Base-by-base conservation (phyloP, 164 flowering plant species). In the Nelumbo lutea region DNA sequence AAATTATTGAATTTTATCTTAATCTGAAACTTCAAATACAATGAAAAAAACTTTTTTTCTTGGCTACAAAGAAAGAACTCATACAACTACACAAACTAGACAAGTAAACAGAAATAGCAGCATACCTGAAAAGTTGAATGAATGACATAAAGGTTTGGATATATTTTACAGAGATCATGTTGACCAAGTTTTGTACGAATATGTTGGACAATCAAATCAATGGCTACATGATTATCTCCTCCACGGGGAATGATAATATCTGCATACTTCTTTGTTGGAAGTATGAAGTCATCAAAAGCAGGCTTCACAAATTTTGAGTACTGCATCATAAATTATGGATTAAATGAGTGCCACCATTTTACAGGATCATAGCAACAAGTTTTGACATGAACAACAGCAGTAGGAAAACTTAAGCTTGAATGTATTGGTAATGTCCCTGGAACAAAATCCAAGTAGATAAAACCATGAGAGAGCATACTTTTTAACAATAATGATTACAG, bases 271-370 rank as follows among this genome's bases (percentile, higher is more conserved):
- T 95, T 95, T 71, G 96, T 87, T 66, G 99, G 99, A 75, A 90
- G 99, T 77, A 95, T 89, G 74, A 95, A 95, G 75, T 95, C 98
- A 78, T 95, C 99, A 76, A 90, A 95, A 71, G 97, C 99, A 71
- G 99, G 98, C 86, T 95, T 95, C 77, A 95, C 99, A 73, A 92
- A 95, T 62, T 89, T 95, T 51, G 99, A 87, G 80, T 95, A 95
- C 99, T 95, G 96, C 89, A 86, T 9, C 60, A 6, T 47, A 15
- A 64, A 65, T 42, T 38, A 63, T 5, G 72, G 6, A 58, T 39
- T 45, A 60, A 50, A 51, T 69, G 39, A 55, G 61, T 40, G 59
- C 15, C 56, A 27, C 51, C 53, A 60, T 55, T 46, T 27, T 3
- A 61, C 38, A 3, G 44, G 53, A 59, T 9, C 43, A 61, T 42